Evolutionary conservation across 148 eudicot genomes (phyloP).

Genomic region (Spergularia bocconei): DNA sequence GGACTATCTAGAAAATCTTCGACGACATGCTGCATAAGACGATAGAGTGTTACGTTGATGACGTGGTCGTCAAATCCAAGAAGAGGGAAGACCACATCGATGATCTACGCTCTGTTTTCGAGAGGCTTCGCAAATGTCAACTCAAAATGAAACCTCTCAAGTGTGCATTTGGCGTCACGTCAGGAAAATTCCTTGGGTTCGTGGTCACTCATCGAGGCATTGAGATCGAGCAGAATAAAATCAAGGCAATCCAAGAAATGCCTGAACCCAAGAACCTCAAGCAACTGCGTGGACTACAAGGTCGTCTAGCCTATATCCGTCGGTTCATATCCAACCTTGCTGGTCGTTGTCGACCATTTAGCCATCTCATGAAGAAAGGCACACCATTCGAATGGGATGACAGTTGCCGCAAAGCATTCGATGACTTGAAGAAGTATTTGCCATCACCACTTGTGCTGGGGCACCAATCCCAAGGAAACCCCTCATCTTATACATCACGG

Average conservation of each 20-base stretch:
- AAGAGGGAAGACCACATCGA: no score
- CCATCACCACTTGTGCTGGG: background rate
- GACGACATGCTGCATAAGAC: constrained; percentile 2
- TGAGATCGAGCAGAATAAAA: no score
- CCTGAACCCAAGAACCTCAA: background rate
- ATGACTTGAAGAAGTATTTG: background rate
- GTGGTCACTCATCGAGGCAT: no score
- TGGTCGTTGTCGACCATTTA: background rate
- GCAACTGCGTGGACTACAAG: background rate
- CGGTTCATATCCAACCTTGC: background rate
- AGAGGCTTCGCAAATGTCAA: no score
- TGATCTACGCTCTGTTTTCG: no score
- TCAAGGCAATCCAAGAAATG: background rate
- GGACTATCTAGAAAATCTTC: background rate
- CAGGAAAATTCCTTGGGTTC: no score
- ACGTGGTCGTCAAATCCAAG: background rate
- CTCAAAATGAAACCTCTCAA: no score
- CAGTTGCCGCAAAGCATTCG: background rate
- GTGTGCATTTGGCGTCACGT: no score
- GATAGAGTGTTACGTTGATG: background rate
- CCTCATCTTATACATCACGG: background rate
- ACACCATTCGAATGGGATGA: background rate
- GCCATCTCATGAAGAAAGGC: background rate
- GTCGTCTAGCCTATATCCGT: background rate
- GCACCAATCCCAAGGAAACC: background rate